phyloP scores from a whole-genome alignment of 768 basidiomycete genomes.

The Mycena vulgaris region DNA sequence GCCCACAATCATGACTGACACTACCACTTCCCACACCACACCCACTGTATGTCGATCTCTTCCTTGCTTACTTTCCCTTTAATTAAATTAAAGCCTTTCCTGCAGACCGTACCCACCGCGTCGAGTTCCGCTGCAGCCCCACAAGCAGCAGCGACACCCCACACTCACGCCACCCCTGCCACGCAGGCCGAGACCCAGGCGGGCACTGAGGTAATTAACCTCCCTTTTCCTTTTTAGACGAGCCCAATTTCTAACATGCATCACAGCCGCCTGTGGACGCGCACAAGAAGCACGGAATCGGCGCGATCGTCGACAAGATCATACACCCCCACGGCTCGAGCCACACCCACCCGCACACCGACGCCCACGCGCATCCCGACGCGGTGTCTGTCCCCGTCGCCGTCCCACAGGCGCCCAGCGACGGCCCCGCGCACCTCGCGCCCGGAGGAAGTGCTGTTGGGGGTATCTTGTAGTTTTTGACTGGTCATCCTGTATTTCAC shows the following conservation, averaged over 20 bases:
- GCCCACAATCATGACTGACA: neutral
- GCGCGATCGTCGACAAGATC: conserved; percentile 29
- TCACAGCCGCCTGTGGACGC: neutral
- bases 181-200: neutral
- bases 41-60: neutral
- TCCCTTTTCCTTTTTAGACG: neutral
- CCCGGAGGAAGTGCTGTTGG: conserved; percentile 22
- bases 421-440: conserved; percentile 17
- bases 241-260: neutral
- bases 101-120: neutral
- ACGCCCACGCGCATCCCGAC: conserved; percentile 10
- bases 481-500: neutral
- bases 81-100: neutral
- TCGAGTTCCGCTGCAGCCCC: neutral
- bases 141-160: neutral
- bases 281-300: conserved; percentile 26
- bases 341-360: conserved; percentile 14
- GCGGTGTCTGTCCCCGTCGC: conserved; percentile 14
- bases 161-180: neutral
- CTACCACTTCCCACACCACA: neutral
- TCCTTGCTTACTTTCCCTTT: neutral
- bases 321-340: conserved; percentile 15
- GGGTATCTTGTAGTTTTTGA: conserved; percentile 2
- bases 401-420: conserved; percentile 1
- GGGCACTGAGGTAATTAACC: neutral